Evolutionary conservation across 495 filamentous ascomycete species (phyloP), one percentile per base, ranked within the genome.

Genomic region (Penicillium angulare): DNA sequence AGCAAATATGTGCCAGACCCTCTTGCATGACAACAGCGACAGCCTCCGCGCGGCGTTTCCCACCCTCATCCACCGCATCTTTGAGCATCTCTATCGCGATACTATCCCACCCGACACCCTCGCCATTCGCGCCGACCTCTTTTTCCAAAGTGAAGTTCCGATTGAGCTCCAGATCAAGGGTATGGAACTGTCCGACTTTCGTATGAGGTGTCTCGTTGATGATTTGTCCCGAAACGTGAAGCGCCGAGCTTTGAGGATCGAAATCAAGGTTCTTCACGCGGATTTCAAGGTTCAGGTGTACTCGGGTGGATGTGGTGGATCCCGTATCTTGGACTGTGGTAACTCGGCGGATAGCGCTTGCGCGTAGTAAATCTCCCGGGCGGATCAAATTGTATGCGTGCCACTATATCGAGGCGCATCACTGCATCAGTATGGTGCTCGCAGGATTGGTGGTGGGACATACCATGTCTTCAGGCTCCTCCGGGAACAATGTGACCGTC

Each of bases 391-490:
- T 98, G 78, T 96, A 92, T 65, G 87, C 86, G 62, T 97, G 92
- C 93, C 93, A 98, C 89, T 93, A 46, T 17, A 47, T 36, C 22
- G 21, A n/a, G n/a, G n/a, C n/a, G n/a, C n/a, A n/a, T n/a, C n/a
- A n/a, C 5, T 32, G n/a, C 20, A 44, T 40, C 13, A 45, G 20
- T 5, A 7, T 22, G 27, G 8, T 40, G 13, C 44, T 23, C 52
- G 26, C n/a, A n/a, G n/a, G n/a, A n/a, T 51, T 36, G 22, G 47
- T 26, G 43, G 50, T 46, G 39, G 48, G n/a, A 31, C 21, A 13
- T 76, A 92, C 89, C 91, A 98, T 96, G 67, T 98, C 93, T 73
- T 97, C 93, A 24, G 91, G 89, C 60, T 96, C 93, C 63, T 90
- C 85, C 2, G 93, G 92, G 41, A 89, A 80, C 41, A 98, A 76